Base-by-base conservation (phyloP, 2,329 filamentous ascomycete species). In the Pestalotiopsis sp. region DNA sequence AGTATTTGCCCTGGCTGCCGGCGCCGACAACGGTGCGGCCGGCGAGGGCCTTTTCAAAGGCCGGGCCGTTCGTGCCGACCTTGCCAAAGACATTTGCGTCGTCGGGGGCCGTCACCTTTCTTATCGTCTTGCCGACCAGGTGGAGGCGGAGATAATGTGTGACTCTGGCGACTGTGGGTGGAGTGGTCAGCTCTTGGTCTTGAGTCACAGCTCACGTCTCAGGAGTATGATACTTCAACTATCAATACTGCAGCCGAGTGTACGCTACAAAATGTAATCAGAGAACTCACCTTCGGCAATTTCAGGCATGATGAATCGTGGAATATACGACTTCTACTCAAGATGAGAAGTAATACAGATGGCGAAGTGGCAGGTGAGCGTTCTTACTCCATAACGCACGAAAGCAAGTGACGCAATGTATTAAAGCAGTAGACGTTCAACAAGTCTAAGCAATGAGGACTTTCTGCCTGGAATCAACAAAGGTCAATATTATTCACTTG, bases 1-100 rank as follows among this genome's bases (percentile, higher is more conserved):
- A 98, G 78, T 98, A 98, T 86, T 98, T 99, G 11, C 96, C 96
- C 78, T 98, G 96, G 69, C 92, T 94, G 3, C 92, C 93, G 3
- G 92, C 93, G 66, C 84, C 85, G 9, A 88, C 69, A 3, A 90
- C 89, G 76, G 90, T 93, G 76, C 92, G 95, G 4, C 93, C 94
- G 3, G 86, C 86, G 76, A 98, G 84, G 1, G 92, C 90, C 67
- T 88, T 86, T 73, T 93, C 85, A 71, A 99, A 94, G 38, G 91
- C 92, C 0, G 88, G 80, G 0, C 91, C 93, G 20, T 88, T 93
- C 0, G 93, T 97, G 38, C 95, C 94, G 23, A 90, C 94, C 81
- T 98, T 98, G 73, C 95, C 94, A 80, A 95, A 99, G 5, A 99
- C 87, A 77, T 92, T 95, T 74, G 85, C 83, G 82, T 99, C 95